Base-by-base conservation (phyloP, 1,284 basidiomycete genomes). In the Ustanciosporium gigantosporum region DNA sequence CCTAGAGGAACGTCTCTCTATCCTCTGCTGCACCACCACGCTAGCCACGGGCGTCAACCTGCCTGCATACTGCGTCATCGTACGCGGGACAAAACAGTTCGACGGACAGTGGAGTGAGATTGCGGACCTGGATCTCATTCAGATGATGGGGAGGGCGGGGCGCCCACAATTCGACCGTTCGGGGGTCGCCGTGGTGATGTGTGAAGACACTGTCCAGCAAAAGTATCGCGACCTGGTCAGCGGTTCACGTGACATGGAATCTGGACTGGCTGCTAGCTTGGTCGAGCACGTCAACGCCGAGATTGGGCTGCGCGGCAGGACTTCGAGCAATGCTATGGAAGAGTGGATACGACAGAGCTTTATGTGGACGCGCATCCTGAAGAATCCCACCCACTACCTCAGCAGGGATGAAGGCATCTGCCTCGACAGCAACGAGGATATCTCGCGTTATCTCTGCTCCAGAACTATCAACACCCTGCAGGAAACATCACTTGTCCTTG, bases 31-130 rank as follows among this genome's bases (percentile, higher is more conserved):
- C 17, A 74, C 71, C 1, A 58, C 66, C 85, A 93, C 90, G 9
- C 80, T 93, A 29, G 90, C 91, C 3, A 88, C 91, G 31, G 90
- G 91, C 0, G 88, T 93, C 25, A 93, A 93, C 70, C 80, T 93
- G 4, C 79, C 79, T 1, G 79, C 79, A 13, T 70, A 68, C 48
- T 68, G 71, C 52, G 71, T 74, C 50, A 66, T 74, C 44, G 50
- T 74, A 14, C 58, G 68, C 6, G 72, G 72, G 0, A 74, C 72
- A 11, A 59, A 65, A 31, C 53, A 58, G 25, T 74, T 51, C 25
- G 50, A 59, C 19, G 68, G 49, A n/a, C 51, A 47, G 11, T 70
- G 66, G 70, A 39, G 24, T 24, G 67, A 73, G 25, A 45, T 70
- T 31, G 46, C 58, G 5, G 72, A 74, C 20, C 50, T 74, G 7